A percentile compares a stretch with the other conserved stretches of the same genome.
Conservation (phyloP, 139 green algal species). For the Pleodorina starrii region DNA sequence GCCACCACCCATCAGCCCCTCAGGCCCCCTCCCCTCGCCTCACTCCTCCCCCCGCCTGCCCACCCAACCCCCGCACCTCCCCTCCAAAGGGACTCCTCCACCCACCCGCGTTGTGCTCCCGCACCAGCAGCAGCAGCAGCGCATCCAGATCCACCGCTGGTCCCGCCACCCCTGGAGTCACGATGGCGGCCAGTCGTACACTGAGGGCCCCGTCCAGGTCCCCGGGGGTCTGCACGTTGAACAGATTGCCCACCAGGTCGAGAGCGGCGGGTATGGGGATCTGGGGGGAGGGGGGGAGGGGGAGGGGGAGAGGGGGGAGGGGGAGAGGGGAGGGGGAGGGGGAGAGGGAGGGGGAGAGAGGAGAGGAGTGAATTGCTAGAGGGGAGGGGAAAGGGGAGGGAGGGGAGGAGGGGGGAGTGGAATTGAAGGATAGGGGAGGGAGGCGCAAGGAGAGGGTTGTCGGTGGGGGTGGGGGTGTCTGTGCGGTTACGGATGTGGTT, state of each 20-base stretch:
- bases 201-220: slow-evolving; percentile 55
- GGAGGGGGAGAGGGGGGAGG: no score
- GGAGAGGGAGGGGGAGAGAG: neutral
- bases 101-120: slow-evolving; percentile 64
- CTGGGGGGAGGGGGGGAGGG: neutral
- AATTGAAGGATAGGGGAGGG: no score
- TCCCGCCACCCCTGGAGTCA: slow-evolving; percentile 55
- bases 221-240: slow-evolving; percentile 63
- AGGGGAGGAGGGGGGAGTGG: neutral
- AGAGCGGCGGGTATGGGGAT: slow-evolving; percentile 67
- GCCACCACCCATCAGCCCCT: no score
- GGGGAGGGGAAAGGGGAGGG: no score
- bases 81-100: no score
- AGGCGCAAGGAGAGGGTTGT: no score
- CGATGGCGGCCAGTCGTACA: slow-evolving; percentile 56
- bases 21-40: no score
- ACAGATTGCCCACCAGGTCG: slow-evolving; percentile 74
- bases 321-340: no score
- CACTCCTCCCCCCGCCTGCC: neutral
- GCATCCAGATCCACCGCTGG: slow-evolving; percentile 71
- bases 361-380: no score
- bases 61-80: no score
- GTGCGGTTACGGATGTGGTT: no score
- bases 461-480: no score
- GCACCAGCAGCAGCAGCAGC: slow-evolving; percentile 70